Conservation (phyloP, 148 eudicot genomes). For the Diospyros kaki region DNA sequence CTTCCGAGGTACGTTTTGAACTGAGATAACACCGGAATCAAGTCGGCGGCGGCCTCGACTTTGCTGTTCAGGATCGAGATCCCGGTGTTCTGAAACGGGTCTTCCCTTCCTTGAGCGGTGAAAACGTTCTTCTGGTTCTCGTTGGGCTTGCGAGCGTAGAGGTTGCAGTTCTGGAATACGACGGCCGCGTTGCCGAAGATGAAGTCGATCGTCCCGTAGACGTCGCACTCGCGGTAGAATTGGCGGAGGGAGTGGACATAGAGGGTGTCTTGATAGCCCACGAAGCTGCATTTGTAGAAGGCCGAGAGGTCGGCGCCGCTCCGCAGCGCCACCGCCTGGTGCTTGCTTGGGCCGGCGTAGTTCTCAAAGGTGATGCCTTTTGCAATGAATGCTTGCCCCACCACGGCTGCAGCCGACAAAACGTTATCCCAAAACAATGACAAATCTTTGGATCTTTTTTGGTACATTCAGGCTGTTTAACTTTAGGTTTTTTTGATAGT, state of each 20-base stretch:
- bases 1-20: conserved; percentile 58
- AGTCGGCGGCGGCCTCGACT: conserved; percentile 60
- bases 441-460: too few species aligned
- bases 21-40: conserved; percentile 41
- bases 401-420: conserved; percentile 47
- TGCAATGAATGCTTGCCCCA: conserved; percentile 72
- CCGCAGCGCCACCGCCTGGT: conserved; percentile 87
- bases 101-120: conserved; percentile 91
- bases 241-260: conserved; percentile 83
- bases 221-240: conserved; percentile 82
- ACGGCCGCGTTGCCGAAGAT: conserved; percentile 91
- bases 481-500: too few species aligned
- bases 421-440: too few species aligned
- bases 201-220: conserved; percentile 90
- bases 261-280: conserved; percentile 87
- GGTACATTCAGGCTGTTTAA: too few species aligned
- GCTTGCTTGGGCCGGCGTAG: conserved; percentile 76
- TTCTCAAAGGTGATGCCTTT: conserved; percentile 84
- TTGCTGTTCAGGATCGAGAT: conserved; percentile 64
- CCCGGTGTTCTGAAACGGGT: conserved; percentile 87
- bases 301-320: conserved; percentile 70
- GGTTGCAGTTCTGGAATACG: conserved; percentile 68
- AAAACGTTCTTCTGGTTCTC: conserved; percentile 59
- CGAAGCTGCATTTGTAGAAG: conserved; percentile 83
- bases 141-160: conserved; percentile 66